Base-by-base conservation (phyloP, 2,329 filamentous ascomycete genomes). In the Pyricularia grisea region DNA sequence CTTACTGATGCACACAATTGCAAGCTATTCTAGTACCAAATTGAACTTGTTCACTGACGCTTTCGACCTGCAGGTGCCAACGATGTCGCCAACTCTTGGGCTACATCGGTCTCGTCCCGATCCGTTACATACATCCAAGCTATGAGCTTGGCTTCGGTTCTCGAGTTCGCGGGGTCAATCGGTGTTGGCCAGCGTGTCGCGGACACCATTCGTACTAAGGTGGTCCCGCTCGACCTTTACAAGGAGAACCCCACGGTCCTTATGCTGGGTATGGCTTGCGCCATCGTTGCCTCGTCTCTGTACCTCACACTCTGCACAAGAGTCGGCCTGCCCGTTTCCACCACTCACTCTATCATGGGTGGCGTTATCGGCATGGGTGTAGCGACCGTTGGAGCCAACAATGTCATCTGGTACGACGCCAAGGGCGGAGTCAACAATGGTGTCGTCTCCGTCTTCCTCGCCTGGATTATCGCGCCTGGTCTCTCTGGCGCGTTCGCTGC, bases 61-160 rank as follows among this genome's bases (percentile, higher is more conserved):
- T n/a, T n/a, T n/a, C n/a, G n/a, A n/a, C n/a, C n/a, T n/a, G 7
- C 73, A 77, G 80, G 79, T 73, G 78, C 75, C 76, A 82, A 88
- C 79, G 90, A 92, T 89, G 89, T 92, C 70, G 90, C 90, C 78
- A 92, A 92, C 81, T 86, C 89, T 1, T 92, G 88, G 87, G 89
- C 89, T n/a, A 91, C 88, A 42, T 89, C 87, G 72, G 90, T 92
- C 70, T 90, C 88, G 1, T 91, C 90, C 3, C 82, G 89, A 58
- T 91, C 90, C 70, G 77, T 90, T 61, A 84, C 85, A 23, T 85
- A 88, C 76, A 71, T 84, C 68, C 87, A 89, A 76, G 87, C 85
- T 72, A 87, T 87, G 85, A 72, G 83, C 14, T 78, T 87, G 31
- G 86, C 84, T 55, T 82, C 83, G 64, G 74, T 88, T 70, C 87